Evolutionary conservation across 768 basidiomycete species (phyloP), one percentile per base, ranked within the genome.

Genomic region (Boletus patriciae): DNA sequence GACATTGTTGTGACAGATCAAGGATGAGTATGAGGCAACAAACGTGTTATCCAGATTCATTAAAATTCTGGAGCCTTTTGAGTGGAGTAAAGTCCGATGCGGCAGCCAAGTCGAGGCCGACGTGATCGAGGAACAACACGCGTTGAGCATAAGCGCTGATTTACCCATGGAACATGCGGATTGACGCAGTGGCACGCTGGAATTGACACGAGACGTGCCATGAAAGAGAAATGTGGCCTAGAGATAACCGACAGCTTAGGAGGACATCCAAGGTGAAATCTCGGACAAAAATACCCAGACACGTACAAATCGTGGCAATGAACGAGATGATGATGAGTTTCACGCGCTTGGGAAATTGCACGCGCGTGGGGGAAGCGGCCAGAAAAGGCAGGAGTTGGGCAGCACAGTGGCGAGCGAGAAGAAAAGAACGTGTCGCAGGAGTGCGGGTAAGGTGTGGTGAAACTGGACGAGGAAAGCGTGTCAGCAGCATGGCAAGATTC

Each of bases 11-110:
- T 67, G 82, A 85, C 80, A 80, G 82, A 87, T 83, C 84, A 83
- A 83, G 80, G 75, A 81, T 38, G 83, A 83, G 80, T 81, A 78
- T 76, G 78, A 80, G 76, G 80, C 78, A 77, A 73, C 71, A 72
- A 86, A 88, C 87, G 86, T 90, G 88, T 80, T 77, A 74, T 73
- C 72, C 78, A 82, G 78, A 78, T 80, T 79, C 80, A 78, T 80
- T 77, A 77, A 77, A 72, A 69, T 71, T 67, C 76, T 74, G 77
- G 76, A 77, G 77, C 71, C 74, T 81, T 83, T 82, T 80, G 75
- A 78, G 86, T 90, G 86, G 87, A 87, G 85, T 78, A 80, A 79
- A 73, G 74, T 78, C 84, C 83, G 83, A 81, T 69, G 67, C 46
- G 62, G 66, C 79, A 77, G 73, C 71, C 78, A 77, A 76, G 66